Evolutionary conservation across 2,329 filamentous ascomycete species (phyloP), one percentile per base, ranked within the genome.

Genomic region (Colletotrichum karsti): DNA sequence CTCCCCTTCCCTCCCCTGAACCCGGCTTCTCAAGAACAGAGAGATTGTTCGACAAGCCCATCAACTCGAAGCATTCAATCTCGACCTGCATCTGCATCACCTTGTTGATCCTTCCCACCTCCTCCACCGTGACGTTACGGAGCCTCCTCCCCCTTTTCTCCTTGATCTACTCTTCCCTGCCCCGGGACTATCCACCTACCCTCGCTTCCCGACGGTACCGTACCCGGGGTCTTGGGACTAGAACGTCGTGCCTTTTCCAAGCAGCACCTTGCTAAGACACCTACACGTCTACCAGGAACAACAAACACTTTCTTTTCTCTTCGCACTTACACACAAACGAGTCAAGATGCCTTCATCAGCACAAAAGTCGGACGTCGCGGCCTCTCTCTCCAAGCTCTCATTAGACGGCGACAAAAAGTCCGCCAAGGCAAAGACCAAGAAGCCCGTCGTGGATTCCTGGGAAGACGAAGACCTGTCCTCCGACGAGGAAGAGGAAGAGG

Each of bases 401-500:
- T 68, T 81, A 37, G 71, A 75, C 42, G 69, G 67, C 18, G 57
- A 67, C 30, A 72, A 73, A 3, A 69, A 72, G 39, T 33, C 50
- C 39, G 67, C 62, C 62, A 78, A 79, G 63, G 30, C 71, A 15
- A 75, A 74, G 51, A 51, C 71, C 35, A 77, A 77, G 58, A 72
- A 76, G 59, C 70, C 71, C 28, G 75, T 84, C 1, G 76, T 73
- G 6, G 83, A 85, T 48, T 84, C 83, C 2, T 85, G 83, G 83
- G 83, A 85, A 28, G 83, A 96, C 73, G 92, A 92, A 44, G 69
- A 69, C 10, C 24, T 62, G 6, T 56, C 62, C 58, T 48, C 51
- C 7, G 74, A 76, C 48, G 64, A 73, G 46, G 73, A 75, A 24
- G 70, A 76, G 3, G 71, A 76, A 4, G 71, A 72, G 3, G 71